Conservation (phyloP, 2,329 filamentous ascomycete genomes). For the Colletotrichum chlorophyti region DNA sequence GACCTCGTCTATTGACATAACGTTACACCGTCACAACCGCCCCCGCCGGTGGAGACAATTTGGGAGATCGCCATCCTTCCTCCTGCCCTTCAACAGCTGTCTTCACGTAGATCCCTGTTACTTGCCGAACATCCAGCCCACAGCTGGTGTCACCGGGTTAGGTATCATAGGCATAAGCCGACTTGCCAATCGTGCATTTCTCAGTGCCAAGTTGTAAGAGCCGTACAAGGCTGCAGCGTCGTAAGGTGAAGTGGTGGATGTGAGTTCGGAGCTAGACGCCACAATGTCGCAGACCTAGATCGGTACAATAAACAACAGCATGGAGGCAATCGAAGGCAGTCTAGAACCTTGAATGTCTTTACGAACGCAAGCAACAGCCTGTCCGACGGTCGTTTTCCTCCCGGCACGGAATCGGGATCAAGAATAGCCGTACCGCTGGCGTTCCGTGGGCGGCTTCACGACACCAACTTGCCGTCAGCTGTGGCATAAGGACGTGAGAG, state of each 20-base stretch:
- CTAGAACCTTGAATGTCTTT: constrained; percentile 9
- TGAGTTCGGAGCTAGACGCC: not conserved
- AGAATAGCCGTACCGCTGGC: too few species aligned
- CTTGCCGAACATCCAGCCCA: not conserved
- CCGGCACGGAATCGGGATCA: not conserved
- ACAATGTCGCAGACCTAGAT: not conserved
- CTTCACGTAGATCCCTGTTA: not conserved
- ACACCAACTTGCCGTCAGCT: too few species aligned
- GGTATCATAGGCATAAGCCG: constrained; percentile 4
- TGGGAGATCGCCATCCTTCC: constrained; percentile 3
- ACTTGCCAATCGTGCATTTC: constrained; percentile 9
- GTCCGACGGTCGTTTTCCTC: too few species aligned
- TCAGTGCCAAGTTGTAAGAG: constrained; percentile 20
- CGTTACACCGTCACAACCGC: constrained; percentile 2
- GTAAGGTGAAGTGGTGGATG: constrained; percentile 13
- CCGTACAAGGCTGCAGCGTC: constrained; percentile 20
- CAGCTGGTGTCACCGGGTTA: constrained; percentile 18
- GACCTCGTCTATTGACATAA: not conserved
- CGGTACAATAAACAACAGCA: not conserved
- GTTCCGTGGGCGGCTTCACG: too few species aligned
- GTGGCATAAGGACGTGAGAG: too few species aligned
- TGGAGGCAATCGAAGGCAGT: not conserved
- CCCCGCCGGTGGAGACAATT: not conserved
- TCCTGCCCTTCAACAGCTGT: not conserved
- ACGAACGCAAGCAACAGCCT: not conserved